Base-by-base conservation (phyloP, 768 basidiomycete genomes). In the Udeniomyces megalosporus region DNA sequence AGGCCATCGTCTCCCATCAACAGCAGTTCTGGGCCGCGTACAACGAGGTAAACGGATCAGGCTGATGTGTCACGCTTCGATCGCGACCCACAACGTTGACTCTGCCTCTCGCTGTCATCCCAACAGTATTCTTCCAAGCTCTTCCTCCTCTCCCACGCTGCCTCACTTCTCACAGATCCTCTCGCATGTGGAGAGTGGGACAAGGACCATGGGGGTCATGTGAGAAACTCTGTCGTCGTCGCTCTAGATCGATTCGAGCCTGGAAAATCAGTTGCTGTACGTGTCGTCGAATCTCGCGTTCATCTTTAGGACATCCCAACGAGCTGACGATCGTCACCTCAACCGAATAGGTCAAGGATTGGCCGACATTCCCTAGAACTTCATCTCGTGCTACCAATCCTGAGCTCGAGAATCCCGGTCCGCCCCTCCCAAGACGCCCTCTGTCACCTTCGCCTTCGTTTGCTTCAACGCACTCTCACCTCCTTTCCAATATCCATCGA, bases 101-200 rank as follows among this genome's bases (percentile, higher is more conserved):
- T n/a, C 22, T 55, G 7, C 4, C 2, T n/a, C n/a, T 2, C 51
- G 6, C 4, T 34, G 10, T 28, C 10, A 1, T 2, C 38, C 32
- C 22, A 8, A 22, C 34, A 42, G 24, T 15, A 29, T 29, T 45
- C 17, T 22, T 14, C 22, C 42, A 14, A 31, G 15, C 2, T 26
- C 54, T 17, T 22, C 20, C 31, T 35, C 22, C 50, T 60, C 32
- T 50, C 58, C 11, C 58, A 60, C 28, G 58, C 58, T n/a, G 50
- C 58, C 20, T 60, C 58, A 2, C 42, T 60, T 8, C 47, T 60
- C 31, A 22, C 51, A 24, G 20, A 45, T 4, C 50, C 58, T 7
- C 58, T 60, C 34, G 49, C 45, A n/a, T 38, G 34, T 7, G 46
- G 50, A 14, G 58, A 60, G 31, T 60, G 58, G 58, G 58, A 60